phyloP scores from a whole-genome alignment of 257 asterid species.

The Gentiana macrophylla region DNA sequence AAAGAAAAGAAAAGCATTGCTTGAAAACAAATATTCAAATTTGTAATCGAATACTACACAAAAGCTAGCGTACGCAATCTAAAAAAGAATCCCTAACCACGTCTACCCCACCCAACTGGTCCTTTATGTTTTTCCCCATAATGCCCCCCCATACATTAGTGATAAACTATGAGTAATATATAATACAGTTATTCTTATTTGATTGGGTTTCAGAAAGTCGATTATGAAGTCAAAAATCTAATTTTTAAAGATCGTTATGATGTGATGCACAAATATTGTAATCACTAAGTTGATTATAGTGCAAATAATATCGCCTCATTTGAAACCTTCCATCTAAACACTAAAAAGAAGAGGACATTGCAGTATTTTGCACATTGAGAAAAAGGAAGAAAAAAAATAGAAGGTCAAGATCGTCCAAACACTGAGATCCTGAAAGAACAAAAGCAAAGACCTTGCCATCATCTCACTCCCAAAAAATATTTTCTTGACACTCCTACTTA shows the following conservation, averaged over 20 bases:
- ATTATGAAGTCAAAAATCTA: no score
- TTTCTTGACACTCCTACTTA: conserved; percentile 24
- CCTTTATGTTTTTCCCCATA: background rate
- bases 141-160: background rate
- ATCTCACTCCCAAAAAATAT: conserved; percentile 49
- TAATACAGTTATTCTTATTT: no score
- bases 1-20: conserved; percentile 41
- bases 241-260: no score
- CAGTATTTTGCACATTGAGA: background rate
- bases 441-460: conserved; percentile 33
- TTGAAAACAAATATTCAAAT: conserved; percentile 16
- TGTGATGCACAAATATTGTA: no score
- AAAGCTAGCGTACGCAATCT: conserved; percentile 87
- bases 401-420: conserved; percentile 31
- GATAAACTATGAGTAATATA: no score
- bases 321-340: no score
- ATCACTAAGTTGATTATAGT: no score
- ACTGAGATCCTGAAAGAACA: conserved; percentile 13
- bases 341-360: background rate
- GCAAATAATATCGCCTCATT: no score
- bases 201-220: no score
- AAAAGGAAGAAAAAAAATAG: conserved; percentile 13
- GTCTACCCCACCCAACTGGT: conserved; percentile 51
- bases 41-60: conserved; percentile 6
- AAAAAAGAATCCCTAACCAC: conserved; percentile 62